A percentile compares a stretch with the other conserved stretches of the same genome.
phyloP scores from a whole-genome alignment of 2,329 filamentous ascomycete species.

The Trichoderma breve region DNA sequence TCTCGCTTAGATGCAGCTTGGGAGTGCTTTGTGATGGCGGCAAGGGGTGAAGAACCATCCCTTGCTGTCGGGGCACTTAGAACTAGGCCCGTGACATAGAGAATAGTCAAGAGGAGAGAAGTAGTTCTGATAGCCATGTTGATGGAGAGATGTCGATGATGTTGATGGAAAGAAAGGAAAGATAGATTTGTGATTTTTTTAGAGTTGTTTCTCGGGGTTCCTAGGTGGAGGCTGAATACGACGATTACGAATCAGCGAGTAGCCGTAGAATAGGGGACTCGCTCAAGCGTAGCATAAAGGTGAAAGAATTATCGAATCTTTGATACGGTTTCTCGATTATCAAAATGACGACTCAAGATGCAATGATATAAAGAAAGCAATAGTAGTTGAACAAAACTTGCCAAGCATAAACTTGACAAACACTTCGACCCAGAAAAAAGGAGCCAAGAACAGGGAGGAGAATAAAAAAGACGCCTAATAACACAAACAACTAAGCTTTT shows the following conservation, averaged over 20 bases:
- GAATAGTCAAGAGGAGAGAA: conserved; percentile 4
- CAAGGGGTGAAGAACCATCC: background rate
- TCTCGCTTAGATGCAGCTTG: background rate
- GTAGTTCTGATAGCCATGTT: conserved; percentile 1
- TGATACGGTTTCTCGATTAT: background rate
- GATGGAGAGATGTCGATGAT: background rate
- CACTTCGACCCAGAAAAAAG: background rate
- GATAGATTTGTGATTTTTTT: background rate
- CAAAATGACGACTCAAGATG: background rate
- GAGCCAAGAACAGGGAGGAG: background rate
- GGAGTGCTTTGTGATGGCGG: background rate
- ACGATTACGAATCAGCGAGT: background rate
- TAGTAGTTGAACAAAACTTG: background rate
- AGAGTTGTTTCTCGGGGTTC: background rate
- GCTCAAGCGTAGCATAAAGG: too few relatives aligned
- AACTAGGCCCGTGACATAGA: conserved; percentile 16
- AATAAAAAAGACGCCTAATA: background rate
- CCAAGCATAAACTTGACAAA: background rate
- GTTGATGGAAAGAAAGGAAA: background rate
- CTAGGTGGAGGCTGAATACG: background rate
- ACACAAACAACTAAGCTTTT: conserved; percentile 13
- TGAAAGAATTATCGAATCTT: background rate
- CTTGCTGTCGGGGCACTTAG: conserved; percentile 17
- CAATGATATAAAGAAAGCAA: background rate
- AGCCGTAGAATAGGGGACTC: background rate